Base-by-base conservation (phyloP, 768 basidiomycete species). In the Fomitopsis pulvina region DNA sequence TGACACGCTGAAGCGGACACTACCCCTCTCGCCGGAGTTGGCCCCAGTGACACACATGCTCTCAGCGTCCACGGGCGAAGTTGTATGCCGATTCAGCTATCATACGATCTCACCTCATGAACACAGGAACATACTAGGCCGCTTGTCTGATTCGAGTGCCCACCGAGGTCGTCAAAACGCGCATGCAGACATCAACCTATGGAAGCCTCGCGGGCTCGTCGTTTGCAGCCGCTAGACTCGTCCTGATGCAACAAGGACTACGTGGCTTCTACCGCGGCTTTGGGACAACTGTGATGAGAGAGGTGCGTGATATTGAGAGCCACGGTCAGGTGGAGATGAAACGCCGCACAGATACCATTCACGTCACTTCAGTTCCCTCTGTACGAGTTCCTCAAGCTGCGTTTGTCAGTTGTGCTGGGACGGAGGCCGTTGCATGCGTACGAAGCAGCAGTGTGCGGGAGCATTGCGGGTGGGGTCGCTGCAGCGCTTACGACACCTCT, bases 331-430 rank as follows among this genome's bases (percentile, higher is more conserved):
- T 40, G 9, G 44, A 24, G 25, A 4, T n/a, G 5, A 43, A 26
- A 18, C 10, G 45, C 3, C 25, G 11, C 39, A 24, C 58, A 97
- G 93, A 92, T 99, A 37, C 95, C 95, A 1, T 97, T 97, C 72
- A 93, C 92, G 2, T 93, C 91, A 1, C 71, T 97, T 18, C 95
- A 98, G 63, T 98, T 98, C 65, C 95, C 96, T 2, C 68, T 98
- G 21, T 99, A 98, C 60, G 96, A 98, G 68, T 70, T 80, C 27
- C 71, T 99, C 54, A 97, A 97, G 65, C 51, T 72, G 4, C 73
- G 74, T 21, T 68, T 92, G 20, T 83, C 91, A 6, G 63, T 63
- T 10, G 63, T 70, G 28, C 59, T 86, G 1, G 66, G 71, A 16
- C 69, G 81, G 27, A 79, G 83, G 51, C 72, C 75, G 39, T 66